phyloP scores from a whole-genome alignment of 352 stramenopile species.

The Globisporangium megalacanthum region DNA sequence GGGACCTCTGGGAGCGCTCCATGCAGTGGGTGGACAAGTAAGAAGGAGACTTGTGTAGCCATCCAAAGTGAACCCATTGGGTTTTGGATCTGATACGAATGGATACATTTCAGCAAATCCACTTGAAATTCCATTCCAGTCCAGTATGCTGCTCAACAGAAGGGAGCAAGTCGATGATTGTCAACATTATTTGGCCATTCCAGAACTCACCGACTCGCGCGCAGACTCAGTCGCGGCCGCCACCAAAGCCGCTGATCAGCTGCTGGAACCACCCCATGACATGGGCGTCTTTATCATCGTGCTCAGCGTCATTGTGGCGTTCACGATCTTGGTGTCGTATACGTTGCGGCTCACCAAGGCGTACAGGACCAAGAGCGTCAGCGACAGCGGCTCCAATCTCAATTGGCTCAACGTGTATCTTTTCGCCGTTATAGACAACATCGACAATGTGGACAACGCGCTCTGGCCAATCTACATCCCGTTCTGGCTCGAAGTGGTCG shows the following conservation, averaged over 20 bases:
- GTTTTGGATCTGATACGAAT: too few species aligned
- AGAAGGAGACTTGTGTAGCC: too few species aligned
- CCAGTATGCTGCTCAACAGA: too few species aligned
- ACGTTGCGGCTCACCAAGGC: slow-evolving; percentile 60
- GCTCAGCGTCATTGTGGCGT: slow-evolving; percentile 48
- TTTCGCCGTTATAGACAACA: slow-evolving; percentile 25
- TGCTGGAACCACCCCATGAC: neutral
- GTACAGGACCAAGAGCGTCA: slow-evolving; percentile 35
- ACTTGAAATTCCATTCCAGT: too few species aligned
- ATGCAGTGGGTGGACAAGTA: slow-evolving; percentile 6
- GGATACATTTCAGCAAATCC: too few species aligned
- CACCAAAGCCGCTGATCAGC: neutral
- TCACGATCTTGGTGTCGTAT: slow-evolving; percentile 48
- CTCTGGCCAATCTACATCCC: slow-evolving; percentile 49
- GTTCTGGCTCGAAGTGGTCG: slow-evolving; percentile 30
- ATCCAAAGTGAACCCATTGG: too few species aligned
- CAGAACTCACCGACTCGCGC: neutral
- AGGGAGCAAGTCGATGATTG: too few species aligned
- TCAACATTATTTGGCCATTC: too few species aligned
- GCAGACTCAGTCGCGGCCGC: too few species aligned
- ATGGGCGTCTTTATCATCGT: slow-evolving; percentile 21
- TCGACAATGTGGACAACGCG: slow-evolving; percentile 27
- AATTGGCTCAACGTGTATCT: slow-evolving; percentile 31
- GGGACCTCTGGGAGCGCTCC: slow-evolving; percentile 29
- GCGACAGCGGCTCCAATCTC: slow-evolving; percentile 35